These are phyloP conservation scores for Amylostereum areolatum DNA, from an alignment of 1,284 basidiomycete species.

Conservation along the genomic window DNA sequence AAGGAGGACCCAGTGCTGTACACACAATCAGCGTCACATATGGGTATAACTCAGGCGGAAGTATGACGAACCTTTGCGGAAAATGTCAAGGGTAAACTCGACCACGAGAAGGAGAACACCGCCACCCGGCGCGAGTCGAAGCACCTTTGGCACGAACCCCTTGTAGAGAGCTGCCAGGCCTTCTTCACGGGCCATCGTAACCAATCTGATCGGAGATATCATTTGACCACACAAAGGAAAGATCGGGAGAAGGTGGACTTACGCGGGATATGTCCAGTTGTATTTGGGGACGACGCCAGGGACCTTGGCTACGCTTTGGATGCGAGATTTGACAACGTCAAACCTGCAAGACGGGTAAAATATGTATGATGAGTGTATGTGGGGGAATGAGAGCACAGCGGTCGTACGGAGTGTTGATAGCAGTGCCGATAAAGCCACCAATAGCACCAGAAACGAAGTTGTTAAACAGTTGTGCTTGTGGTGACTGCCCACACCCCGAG, in stretches of 20 bases:
- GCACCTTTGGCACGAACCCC: constrained; percentile 84
- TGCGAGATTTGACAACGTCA: constrained; percentile 88
- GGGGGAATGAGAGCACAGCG: neutral
- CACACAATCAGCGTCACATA: neutral
- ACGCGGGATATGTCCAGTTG: constrained; percentile 89
- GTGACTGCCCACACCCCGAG: constrained; percentile 2
- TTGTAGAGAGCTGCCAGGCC: constrained; percentile 90
- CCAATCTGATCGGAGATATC: constrained; percentile 34
- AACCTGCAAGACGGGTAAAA: constrained; percentile 41
- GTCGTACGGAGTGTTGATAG: constrained; percentile 72
- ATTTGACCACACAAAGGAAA: constrained; percentile 4
- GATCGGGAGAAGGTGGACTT: constrained; percentile 20
- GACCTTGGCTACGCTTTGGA: constrained; percentile 71
- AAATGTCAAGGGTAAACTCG: constrained; percentile 71
- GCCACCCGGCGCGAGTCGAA: constrained; percentile 89
- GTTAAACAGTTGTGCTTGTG: constrained; percentile 62
- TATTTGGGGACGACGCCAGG: constrained; percentile 77
- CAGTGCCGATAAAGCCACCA: constrained; percentile 88
- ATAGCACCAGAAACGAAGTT: constrained; percentile 89
- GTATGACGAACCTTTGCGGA: constrained; percentile 58
- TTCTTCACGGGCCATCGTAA: constrained; percentile 86
- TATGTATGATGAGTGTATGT: neutral
- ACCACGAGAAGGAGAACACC: constrained; percentile 92
- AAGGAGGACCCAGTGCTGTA: neutral
- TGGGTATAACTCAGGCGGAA: neutral